Percentiles rank a stretch among this genome's conserved stretches.
Conservation (phyloP, 768 basidiomycete species). For the Mycena pura region DNA sequence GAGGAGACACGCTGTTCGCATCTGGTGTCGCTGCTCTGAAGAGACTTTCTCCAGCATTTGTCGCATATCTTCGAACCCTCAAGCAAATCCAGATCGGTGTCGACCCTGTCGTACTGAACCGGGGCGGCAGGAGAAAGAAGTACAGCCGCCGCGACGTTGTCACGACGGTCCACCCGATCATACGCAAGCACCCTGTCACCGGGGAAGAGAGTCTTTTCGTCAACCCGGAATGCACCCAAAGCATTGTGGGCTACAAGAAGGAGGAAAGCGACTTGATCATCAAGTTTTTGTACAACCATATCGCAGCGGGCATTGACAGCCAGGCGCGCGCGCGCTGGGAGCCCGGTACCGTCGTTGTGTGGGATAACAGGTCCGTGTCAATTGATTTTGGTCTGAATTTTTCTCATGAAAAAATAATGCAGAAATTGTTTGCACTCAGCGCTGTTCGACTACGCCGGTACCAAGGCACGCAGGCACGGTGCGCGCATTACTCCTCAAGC, state of each 20-base stretch:
- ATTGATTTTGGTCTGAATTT: not conserved
- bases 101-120: constrained; percentile 49
- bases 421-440: constrained; percentile 46
- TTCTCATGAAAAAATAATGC: not conserved
- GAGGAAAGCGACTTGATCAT: constrained; percentile 62
- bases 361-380: constrained; percentile 43
- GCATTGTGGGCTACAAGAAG: constrained; percentile 60
- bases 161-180: constrained; percentile 48
- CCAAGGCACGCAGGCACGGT: constrained; percentile 43
- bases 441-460: constrained; percentile 45
- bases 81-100: constrained; percentile 62
- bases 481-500: constrained; percentile 51
- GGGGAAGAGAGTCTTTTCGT: constrained; percentile 66
- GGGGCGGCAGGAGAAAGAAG: constrained; percentile 55
- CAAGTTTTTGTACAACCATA: constrained; percentile 61
- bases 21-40: constrained; percentile 67
- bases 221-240: constrained; percentile 60
- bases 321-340: constrained; percentile 55
- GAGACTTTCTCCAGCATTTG: constrained; percentile 62
- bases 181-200: constrained; percentile 64
- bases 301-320: constrained; percentile 55
- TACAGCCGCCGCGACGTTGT: constrained; percentile 37
- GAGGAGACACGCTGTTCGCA: constrained; percentile 63
- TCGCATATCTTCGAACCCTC: constrained; percentile 62
- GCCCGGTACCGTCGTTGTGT: constrained; percentile 62